Evolutionary conservation across 306 rosid species (phyloP).

Genomic region (Quercus rubra): DNA sequence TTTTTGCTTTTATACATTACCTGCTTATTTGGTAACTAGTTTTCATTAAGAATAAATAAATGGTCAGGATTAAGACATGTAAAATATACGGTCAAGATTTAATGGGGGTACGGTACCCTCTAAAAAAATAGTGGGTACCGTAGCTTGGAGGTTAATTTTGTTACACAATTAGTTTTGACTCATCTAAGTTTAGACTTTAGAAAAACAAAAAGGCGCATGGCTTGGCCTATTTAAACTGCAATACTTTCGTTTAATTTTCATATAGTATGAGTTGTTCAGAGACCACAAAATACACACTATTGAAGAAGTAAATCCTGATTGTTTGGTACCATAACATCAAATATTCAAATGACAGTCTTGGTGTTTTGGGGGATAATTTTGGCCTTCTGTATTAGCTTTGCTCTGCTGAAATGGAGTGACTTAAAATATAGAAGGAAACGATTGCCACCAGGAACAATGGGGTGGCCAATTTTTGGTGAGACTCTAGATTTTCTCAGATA

Average conservation of each 20-base stretch:
- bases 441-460: constrained; percentile 81
- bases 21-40: too few relatives aligned
- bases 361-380: constrained; percentile 24
- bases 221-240: constrained; percentile 32
- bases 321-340: constrained; percentile 24
- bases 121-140: too few relatives aligned
- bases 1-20: too few relatives aligned
- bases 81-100: too few relatives aligned
- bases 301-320: neutral
- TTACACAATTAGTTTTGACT: too few relatives aligned
- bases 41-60: too few relatives aligned
- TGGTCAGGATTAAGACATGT: too few relatives aligned
- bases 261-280: constrained; percentile 20
- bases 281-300: constrained; percentile 18
- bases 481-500: constrained; percentile 54
- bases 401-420: constrained; percentile 59
- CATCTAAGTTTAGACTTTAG: too few relatives aligned
- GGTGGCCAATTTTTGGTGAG: constrained; percentile 81
- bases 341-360: constrained; percentile 23
- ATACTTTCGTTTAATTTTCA: constrained; percentile 1
- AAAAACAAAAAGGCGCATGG: constrained; percentile 30
- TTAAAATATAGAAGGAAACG: constrained; percentile 48
- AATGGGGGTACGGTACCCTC: too few relatives aligned
- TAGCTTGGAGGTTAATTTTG: too few relatives aligned
- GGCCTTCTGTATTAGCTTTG: constrained; percentile 41